Conservation (phyloP, 768 basidiomycete genomes). For the Suillus occidentalis region DNA sequence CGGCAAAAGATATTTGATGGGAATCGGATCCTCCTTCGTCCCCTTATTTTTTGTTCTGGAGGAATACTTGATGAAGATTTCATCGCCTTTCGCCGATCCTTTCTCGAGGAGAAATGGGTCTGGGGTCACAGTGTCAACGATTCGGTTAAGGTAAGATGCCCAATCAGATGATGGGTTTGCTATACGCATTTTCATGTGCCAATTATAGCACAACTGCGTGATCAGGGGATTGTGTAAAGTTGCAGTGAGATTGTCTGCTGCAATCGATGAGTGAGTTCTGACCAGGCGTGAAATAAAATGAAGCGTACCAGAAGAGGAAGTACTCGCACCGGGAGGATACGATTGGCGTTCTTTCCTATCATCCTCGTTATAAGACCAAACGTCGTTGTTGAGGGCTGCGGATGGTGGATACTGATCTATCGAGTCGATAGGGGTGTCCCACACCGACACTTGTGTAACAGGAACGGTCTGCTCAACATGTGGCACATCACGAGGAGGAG, state of each 20-base stretch:
- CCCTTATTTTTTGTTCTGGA: background rate
- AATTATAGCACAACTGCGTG: background rate
- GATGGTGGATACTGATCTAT: background rate
- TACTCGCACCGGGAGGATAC: too few relatives aligned
- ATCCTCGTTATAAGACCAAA: too few relatives aligned
- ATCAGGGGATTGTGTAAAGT: background rate
- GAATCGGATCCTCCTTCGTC: background rate
- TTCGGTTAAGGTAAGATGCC: background rate
- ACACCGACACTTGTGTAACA: background rate
- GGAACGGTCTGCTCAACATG: background rate
- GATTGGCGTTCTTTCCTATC: too few relatives aligned
- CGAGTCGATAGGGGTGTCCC: background rate
- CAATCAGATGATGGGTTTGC: background rate
- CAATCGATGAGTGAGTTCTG: background rate
- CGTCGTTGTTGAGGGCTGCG: background rate
- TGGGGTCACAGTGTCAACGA: background rate
- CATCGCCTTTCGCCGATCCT: background rate
- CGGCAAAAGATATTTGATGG: background rate
- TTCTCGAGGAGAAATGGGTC: background rate
- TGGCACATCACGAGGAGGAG: background rate
- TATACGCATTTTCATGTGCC: background rate
- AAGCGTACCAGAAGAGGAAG: too few relatives aligned
- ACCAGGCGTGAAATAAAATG: too few relatives aligned
- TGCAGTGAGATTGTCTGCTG: background rate
- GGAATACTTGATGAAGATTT: background rate